Conservation (phyloP, 1,284 basidiomycete genomes). For the Xanthoconium separans region DNA sequence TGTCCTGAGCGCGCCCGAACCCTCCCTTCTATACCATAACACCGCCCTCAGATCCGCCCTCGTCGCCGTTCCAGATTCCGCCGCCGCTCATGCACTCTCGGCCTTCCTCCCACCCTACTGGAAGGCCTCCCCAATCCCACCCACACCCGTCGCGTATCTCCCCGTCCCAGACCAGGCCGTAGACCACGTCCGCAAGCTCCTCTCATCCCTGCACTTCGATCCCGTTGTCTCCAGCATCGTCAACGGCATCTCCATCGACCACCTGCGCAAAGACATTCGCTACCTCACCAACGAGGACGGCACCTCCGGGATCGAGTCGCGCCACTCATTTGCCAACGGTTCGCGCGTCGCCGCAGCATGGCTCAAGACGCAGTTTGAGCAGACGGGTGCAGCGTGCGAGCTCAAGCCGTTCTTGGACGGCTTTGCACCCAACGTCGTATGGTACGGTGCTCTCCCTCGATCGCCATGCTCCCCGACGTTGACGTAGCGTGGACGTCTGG, state of each 20-base stretch:
- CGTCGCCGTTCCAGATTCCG: conserved; percentile 19
- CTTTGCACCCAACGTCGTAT: conserved; percentile 84
- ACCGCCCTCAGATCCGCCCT: conserved; percentile 17
- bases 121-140: conserved; percentile 55
- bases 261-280: conserved; percentile 68
- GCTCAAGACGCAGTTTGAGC: conserved; percentile 71
- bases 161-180: conserved; percentile 55
- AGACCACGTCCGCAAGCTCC: conserved; percentile 47
- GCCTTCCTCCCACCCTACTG: conserved; percentile 57
- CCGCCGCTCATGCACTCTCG: conserved; percentile 35
- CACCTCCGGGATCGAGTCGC: conserved; percentile 60
- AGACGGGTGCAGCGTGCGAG: conserved; percentile 70
- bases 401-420: conserved; percentile 64
- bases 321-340: conserved; percentile 77
- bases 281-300: conserved; percentile 82
- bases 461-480: neutral
- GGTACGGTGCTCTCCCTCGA: conserved; percentile 41
- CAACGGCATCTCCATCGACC: conserved; percentile 57
- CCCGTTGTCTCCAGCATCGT: conserved; percentile 62
- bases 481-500: neutral
- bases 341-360: conserved; percentile 70
- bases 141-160: conserved; percentile 42
- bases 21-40: conserved; percentile 16
- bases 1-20: conserved; percentile 13
- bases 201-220: conserved; percentile 54